A percentile compares a stretch with the other conserved stretches of the same genome.
Conservation (phyloP, 176 grass and related monocot species). For the Oryza longistaminata region DNA sequence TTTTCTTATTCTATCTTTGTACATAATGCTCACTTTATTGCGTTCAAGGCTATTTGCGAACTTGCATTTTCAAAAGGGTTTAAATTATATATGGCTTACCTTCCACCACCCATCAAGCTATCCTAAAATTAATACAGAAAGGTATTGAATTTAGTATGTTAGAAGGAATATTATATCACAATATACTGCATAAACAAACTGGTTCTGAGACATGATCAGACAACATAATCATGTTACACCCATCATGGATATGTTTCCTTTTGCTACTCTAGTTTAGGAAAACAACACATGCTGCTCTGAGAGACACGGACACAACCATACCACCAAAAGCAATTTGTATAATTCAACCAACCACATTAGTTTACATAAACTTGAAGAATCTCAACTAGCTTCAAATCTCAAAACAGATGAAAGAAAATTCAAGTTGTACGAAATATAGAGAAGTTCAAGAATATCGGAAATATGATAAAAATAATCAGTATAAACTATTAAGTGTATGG, state of each 20-base stretch:
- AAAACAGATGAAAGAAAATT: background rate
- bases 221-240: conserved; percentile 4
- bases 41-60: background rate
- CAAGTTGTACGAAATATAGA: conserved; percentile 1
- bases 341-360: background rate
- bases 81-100: conserved; percentile 2
- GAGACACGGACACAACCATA: background rate
- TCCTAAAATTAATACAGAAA: conserved; percentile 1
- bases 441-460: background rate
- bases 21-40: background rate
- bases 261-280: background rate
- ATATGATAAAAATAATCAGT: background rate
- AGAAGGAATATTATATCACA: background rate
- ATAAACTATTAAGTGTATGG: background rate
- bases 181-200: conserved; percentile 11
- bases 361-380: background rate
- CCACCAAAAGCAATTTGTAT: background rate
- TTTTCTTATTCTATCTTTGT: background rate
- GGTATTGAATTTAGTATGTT: background rate
- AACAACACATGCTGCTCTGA: background rate
- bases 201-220: conserved; percentile 9
- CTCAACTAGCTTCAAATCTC: background rate
- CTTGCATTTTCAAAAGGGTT: background rate
- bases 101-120: conserved; percentile 19
- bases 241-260: background rate